Base-by-base conservation (phyloP, 2,329 filamentous ascomycete species). In the Penicillium thymicola region DNA sequence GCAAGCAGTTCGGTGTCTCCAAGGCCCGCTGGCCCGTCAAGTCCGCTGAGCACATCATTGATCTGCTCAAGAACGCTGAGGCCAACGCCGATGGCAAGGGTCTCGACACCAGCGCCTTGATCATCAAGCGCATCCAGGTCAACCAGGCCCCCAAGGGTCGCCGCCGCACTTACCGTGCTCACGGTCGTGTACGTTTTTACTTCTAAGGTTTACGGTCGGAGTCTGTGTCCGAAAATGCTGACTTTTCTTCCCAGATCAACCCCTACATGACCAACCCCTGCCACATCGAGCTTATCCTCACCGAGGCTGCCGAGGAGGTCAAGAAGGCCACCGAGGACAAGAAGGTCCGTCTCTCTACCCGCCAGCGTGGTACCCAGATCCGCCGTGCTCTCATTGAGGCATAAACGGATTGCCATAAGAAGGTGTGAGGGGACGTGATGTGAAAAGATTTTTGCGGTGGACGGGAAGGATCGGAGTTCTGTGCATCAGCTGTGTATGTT, bases 41-140 rank as follows among this genome's bases (percentile, higher is more conserved):
- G 90, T 97, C 92, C 62, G 95, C 95, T 80, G 88, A 97, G 85
- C 96, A 96, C 86, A 86, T 99, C 66, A 88, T 97, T 80, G 90
- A 89, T 77, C 91, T 99, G 73, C 90, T 99, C 73, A 94, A 92
- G 87, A 96, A 96, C 82, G 92, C 92, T 70, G 92, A 96, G 85
- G 88, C 92, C 83, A 96, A 96, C 81, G 92, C 92, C 78, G 92
- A 96, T 74, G 89, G 90, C 80, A 96, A 96, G 86, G 92, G 92
- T 75, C 90, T 96, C 75, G 92, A 99, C 82, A 97, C 92, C 77
- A 88, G 88, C 82, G 95, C 95, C 86, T 85, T 99, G 77, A 82
- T 97, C 78, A 90, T 99, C 83, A 97, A 97, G 90, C 95, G 97
- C 89, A 99, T 99, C 83, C 94, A 99, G 85, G 94, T 99, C 86